phyloP scores from a whole-genome alignment of 805 yeast species.

The Saccharomycopsis fibuligera region DNA sequence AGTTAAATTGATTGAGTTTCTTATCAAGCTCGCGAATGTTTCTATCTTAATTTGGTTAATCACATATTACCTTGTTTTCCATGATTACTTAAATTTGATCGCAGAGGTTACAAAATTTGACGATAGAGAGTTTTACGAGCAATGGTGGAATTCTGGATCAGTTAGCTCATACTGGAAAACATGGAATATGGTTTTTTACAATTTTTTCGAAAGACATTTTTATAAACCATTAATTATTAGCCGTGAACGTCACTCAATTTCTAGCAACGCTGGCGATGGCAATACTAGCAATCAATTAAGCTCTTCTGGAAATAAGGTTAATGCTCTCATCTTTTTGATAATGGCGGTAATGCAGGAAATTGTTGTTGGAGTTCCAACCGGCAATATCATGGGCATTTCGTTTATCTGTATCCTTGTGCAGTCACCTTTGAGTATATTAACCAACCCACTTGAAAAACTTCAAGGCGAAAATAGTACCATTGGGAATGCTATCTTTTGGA shows the following conservation, averaged over 20 bases:
- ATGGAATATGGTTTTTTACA: slow-evolving; percentile 41
- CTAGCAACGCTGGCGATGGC: neutral
- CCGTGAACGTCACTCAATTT: slow-evolving; percentile 1
- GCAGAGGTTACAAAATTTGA: slow-evolving; percentile 40
- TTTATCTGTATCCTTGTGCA: slow-evolving; percentile 38
- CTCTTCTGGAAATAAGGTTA: slow-evolving; percentile 23
- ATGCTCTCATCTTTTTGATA: slow-evolving; percentile 34
- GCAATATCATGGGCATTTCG: slow-evolving; percentile 40
- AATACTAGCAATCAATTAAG: neutral
- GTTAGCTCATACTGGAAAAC: slow-evolving; percentile 41
- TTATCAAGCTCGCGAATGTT: slow-evolving; percentile 34
- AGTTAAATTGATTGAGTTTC: slow-evolving; percentile 29
- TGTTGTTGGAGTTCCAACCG: slow-evolving; percentile 41
- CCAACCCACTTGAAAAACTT: slow-evolving; percentile 34
- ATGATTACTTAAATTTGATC: slow-evolving; percentile 34
- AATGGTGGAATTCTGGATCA: slow-evolving; percentile 48
- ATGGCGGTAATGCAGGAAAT: slow-evolving; percentile 42
- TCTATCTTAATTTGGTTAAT: slow-evolving; percentile 38
- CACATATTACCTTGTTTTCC: slow-evolving; percentile 38
- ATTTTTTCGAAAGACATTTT: slow-evolving; percentile 37
- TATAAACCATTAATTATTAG: slow-evolving; percentile 32
- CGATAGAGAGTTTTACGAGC: slow-evolving; percentile 40
- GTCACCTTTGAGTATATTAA: slow-evolving; percentile 35
- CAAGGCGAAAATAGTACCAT: slow-evolving; percentile 34
- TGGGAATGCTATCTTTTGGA: slow-evolving; percentile 43